These are phyloP conservation scores for Nicotiana knightiana DNA, from an alignment of 257 asterid species.

Conservation along the genomic window DNA sequence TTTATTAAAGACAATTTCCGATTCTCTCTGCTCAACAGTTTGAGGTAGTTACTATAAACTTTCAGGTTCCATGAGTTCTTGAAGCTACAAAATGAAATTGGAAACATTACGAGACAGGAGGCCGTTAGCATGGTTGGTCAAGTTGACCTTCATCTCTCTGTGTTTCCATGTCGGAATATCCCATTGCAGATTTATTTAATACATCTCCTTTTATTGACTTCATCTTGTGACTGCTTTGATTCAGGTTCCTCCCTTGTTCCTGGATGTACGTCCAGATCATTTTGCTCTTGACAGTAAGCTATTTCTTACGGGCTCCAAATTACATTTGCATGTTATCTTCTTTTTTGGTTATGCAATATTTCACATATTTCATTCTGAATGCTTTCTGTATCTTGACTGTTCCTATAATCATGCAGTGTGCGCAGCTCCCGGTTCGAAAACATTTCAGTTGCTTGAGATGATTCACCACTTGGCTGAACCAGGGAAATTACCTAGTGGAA, in stretches of 20 bases:
- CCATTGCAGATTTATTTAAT: not conserved
- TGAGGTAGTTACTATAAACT: not conserved
- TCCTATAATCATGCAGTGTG: conserved; percentile 58
- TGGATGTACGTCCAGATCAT: conserved; percentile 69
- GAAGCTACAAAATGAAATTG: conserved; percentile 93
- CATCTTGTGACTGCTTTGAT: conserved; percentile 18
- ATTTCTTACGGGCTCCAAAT: conserved; percentile 6
- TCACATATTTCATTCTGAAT: conserved; percentile 1
- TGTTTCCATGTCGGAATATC: not conserved
- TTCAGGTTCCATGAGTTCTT: conserved; percentile 92
- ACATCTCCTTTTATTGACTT: not conserved
- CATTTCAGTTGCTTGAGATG: conserved; percentile 81
- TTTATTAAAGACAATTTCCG: not conserved
- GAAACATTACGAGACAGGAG: conserved; percentile 80
- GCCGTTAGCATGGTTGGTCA: conserved; percentile 79
- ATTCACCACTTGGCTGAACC: conserved; percentile 53
- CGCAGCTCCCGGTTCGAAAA: conserved; percentile 84
- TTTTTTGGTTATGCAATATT: not conserved
- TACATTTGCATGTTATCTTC: conserved; percentile 9
- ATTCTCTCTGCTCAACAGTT: conserved; percentile 23
- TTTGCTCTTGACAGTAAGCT: conserved; percentile 78
- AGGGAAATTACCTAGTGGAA: conserved; percentile 61
- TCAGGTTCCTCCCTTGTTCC: conserved; percentile 80
- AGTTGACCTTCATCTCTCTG: conserved; percentile 10
- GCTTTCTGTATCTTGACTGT: conserved; percentile 18